Conservation (phyloP, 2,329 filamentous ascomycete genomes). For the Penicillium nordicum region DNA sequence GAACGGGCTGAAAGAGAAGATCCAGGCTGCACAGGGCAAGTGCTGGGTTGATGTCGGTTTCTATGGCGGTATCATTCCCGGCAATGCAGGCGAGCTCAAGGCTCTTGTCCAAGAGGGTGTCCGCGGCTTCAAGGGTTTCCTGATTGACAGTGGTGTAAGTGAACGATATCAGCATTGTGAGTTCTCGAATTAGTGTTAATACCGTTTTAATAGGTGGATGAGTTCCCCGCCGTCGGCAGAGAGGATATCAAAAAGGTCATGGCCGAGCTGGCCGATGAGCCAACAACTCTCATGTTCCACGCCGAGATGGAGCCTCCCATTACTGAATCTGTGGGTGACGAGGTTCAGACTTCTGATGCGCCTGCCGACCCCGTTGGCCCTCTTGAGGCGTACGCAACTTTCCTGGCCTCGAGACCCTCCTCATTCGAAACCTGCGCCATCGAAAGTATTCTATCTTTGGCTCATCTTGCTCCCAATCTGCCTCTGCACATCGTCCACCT, state of each 20-base stretch:
- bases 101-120: slow-evolving; percentile 81
- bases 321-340: slow-evolving; percentile 72
- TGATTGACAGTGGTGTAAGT: slow-evolving; percentile 92
- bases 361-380: slow-evolving; percentile 69
- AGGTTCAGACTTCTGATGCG: slow-evolving; percentile 65
- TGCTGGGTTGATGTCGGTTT: slow-evolving; percentile 99
- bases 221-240: slow-evolving; percentile 88
- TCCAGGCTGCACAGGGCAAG: slow-evolving; percentile 76
- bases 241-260: slow-evolving; percentile 77
- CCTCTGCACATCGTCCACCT: slow-evolving; percentile 92
- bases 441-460: slow-evolving; percentile 76
- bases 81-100: slow-evolving; percentile 75
- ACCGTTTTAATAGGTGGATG: slow-evolving; percentile 64
- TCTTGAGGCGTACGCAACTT: slow-evolving; percentile 78
- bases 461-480: slow-evolving; percentile 73
- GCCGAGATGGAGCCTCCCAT: slow-evolving; percentile 97
- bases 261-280: slow-evolving; percentile 70
- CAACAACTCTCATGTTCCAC: slow-evolving; percentile 97
- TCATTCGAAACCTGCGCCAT: slow-evolving; percentile 90
- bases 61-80: slow-evolving; percentile 90
- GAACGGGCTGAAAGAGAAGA: slow-evolving; percentile 75
- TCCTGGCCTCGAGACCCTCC: slow-evolving; percentile 84
- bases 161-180: background rate
- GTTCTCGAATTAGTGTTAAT: slow-evolving; percentile 13
- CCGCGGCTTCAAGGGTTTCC: slow-evolving; percentile 92